Percentiles rank a stretch among this genome's conserved stretches.
phyloP scores from a whole-genome alignment of 148 eudicot species.

The Linanthus parryae region DNA sequence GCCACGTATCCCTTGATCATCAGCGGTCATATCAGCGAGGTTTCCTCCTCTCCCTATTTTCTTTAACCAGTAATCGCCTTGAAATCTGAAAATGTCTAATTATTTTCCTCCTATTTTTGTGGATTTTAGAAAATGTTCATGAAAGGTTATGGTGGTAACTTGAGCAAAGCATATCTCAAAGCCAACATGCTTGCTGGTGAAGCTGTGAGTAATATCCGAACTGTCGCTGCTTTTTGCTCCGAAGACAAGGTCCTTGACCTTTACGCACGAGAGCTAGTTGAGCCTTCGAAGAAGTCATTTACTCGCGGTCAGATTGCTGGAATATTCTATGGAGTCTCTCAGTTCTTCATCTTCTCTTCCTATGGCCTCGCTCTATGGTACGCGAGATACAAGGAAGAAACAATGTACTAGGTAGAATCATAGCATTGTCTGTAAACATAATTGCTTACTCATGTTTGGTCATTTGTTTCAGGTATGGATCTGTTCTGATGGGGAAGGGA shows the following conservation, averaged over 20 bases:
- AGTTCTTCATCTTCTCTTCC: slow-evolving; percentile 94
- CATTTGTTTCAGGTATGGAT: slow-evolving; percentile 99
- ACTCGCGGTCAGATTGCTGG: slow-evolving; percentile 94
- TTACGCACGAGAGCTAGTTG: slow-evolving; percentile 72
- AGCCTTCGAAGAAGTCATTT: slow-evolving; percentile 77
- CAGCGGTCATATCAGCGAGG: slow-evolving; percentile 98
- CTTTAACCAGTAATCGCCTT: not conserved
- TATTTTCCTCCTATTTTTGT: not conserved
- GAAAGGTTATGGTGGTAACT: slow-evolving; percentile 94
- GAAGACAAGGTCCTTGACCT: slow-evolving; percentile 77
- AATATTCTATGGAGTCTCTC: slow-evolving; percentile 79
- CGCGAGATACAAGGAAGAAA: too few relatives aligned
- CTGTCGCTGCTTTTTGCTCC: slow-evolving; percentile 90
- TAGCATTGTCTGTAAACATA: too few relatives aligned
- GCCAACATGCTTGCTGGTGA: slow-evolving; percentile 99
- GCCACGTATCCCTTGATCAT: slow-evolving; percentile 81
- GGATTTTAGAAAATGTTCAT: slow-evolving; percentile 86
- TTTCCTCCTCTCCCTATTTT: slow-evolving; percentile 18
- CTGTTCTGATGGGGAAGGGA: slow-evolving; percentile 80
- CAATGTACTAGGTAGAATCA: too few relatives aligned
- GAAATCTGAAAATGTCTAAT: not conserved
- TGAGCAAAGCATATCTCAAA: slow-evolving; percentile 87
- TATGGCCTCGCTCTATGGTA: slow-evolving; percentile 98
- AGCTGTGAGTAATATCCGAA: slow-evolving; percentile 89
- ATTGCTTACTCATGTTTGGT: too few relatives aligned